Conservation (phyloP, 106 monocot species). For the Ottelia alismoides region DNA sequence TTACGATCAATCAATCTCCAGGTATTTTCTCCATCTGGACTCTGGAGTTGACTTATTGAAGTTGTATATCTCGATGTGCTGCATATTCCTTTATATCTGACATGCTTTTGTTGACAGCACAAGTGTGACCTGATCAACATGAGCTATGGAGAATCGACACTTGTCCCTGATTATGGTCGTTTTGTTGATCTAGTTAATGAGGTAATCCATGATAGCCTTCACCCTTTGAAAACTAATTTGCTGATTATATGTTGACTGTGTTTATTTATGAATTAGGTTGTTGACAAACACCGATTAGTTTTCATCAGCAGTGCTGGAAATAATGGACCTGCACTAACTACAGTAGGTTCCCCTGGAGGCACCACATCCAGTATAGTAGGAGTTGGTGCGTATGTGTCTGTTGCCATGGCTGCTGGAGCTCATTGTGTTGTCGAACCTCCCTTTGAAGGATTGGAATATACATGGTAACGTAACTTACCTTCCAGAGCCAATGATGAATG, state of each 20-base stretch:
- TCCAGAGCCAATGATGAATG: too few relatives aligned
- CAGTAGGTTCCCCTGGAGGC: constrained; percentile 94
- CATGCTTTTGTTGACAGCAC: constrained; percentile 47
- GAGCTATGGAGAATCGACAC: constrained; percentile 92
- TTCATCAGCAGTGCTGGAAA: constrained; percentile 98
- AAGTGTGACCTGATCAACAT: constrained; percentile 99
- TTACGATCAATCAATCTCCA: too few relatives aligned
- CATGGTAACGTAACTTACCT: constrained; percentile 45
- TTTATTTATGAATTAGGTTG: constrained; percentile 40
- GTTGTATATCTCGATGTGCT: too few relatives aligned
- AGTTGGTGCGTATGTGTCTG: constrained; percentile 96
- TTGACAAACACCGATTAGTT: constrained; percentile 71
- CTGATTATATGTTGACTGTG: background rate
- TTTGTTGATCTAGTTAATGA: constrained; percentile 92
- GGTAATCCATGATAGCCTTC: constrained; percentile 22
- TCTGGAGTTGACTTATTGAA: too few relatives aligned
- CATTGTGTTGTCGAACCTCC: constrained; percentile 85
- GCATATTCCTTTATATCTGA: background rate
- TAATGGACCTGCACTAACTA: constrained; percentile 85
- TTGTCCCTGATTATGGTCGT: constrained; percentile 91
- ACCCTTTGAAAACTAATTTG: background rate
- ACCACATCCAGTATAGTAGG: constrained; percentile 89
- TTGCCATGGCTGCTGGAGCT: constrained; percentile 93
- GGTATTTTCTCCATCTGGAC: too few relatives aligned
- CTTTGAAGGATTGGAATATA: constrained; percentile 82